Percentiles rank a stretch among this genome's conserved stretches.
phyloP scores from a whole-genome alignment of 2,329 filamentous ascomycete genomes.

The Claviceps sp. region DNA sequence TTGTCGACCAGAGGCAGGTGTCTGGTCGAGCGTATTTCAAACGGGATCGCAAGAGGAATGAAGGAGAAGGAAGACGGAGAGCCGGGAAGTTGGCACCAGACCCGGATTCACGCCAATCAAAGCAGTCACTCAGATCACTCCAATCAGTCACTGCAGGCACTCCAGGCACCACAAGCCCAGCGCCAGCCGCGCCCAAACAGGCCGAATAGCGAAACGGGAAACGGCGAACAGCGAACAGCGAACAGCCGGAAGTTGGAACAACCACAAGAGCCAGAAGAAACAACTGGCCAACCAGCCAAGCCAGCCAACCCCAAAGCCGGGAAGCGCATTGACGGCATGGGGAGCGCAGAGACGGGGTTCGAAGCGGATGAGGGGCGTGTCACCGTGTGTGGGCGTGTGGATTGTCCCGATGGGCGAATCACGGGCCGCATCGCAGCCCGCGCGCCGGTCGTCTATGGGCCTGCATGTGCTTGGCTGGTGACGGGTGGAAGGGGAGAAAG shows the following conservation, averaged over 20 bases:
- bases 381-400: not conserved
- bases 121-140: no score
- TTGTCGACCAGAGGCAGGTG: not conserved
- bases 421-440: not conserved
- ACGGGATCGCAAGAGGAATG: not conserved
- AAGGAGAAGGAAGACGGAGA: slow-evolving; percentile 2
- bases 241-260: no score
- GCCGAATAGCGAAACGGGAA: no score
- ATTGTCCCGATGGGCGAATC: not conserved
- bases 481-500: not conserved
- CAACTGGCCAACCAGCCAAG: not conserved
- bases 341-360: not conserved
- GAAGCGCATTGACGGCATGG: not conserved
- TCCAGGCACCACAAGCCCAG: not conserved
- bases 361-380: slow-evolving; percentile 1
- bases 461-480: not conserved
- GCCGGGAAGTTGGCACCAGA: slow-evolving; percentile 1
- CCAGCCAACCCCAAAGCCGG: not conserved
- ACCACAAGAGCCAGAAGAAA: no score
- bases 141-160: not conserved
- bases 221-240: no score
- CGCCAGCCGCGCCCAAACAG: not conserved
- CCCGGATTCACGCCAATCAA: not conserved
- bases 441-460: not conserved
- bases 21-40: not conserved